Evolutionary conservation across 306 rosid genomes (phyloP), one percentile per base, ranked within the genome.

Genomic region (Carpinus fangiana): DNA sequence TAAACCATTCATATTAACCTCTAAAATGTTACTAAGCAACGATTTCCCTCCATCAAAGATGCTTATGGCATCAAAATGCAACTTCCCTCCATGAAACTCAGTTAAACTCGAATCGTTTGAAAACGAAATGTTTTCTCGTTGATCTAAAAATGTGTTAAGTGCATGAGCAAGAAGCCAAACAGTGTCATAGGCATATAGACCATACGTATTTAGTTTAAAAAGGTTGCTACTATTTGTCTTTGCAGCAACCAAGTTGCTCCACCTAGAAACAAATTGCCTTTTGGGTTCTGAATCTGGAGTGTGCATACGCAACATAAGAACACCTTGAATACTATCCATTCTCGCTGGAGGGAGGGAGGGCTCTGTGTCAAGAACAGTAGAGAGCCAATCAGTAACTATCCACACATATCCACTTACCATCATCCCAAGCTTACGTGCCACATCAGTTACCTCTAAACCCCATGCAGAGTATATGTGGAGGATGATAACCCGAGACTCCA

Each of bases 331-430:
- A 26, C 67, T 74, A 62, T 90, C 93, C 88, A 82, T 83, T 28
- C 5, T 12, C 56, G 80, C 82, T 38, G 73, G 31, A 75, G 90
- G 36, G 55, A 84, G 65, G 50, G 93, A 88, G 75, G 81, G 71
- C 1, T 56, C 41, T 26, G 86, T 83, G 62, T 93, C 99, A 45
- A 93, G 72, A 26, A 85, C 4, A 67, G 89, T 81, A 53, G 99
- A 80, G 31, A 96, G 93, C 83, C 92, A 96, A 79, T 67, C 70
- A 66, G 96, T 85, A 41, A 96, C 90, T 76, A 95, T 93, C 99
- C 99, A 95, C 3, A 93, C 99, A 74, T 90, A 93, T 7, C 98
- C 98, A 60, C 88, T 62, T 82, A 68, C 88, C 89, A 90, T 89
- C 98, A 95, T 87, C 36, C 90, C 92, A 60, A 93, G 91, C 80